Evolutionary conservation across 352 stramenopile species (phyloP), one percentile per base, ranked within the genome.

Genomic region (Phytophthora hibernalis): DNA sequence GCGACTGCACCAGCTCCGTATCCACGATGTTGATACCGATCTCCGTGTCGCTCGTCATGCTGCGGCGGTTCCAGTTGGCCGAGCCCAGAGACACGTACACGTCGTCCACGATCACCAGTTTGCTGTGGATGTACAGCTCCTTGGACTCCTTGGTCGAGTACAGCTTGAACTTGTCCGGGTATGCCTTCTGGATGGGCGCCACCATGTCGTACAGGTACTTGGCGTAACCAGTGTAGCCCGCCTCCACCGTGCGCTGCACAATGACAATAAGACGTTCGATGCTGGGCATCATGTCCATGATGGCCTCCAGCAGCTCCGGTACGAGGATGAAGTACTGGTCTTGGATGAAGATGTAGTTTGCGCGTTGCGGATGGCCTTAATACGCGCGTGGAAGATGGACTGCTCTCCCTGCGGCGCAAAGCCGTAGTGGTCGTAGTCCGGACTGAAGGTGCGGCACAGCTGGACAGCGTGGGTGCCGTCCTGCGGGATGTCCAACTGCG

Each of bases 31-130:
- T 80, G 26, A 80, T 66, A n/a, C 67, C 80, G 35, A 92, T 85
- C 61, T 92, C 82, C 43, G 77, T 77, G 68, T 91, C 83, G 33
- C 69, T 85, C 38, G 81, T 89, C 65, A 92, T 88, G 52, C 85
- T 96, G 31, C 93, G 87, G 50, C 96, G 87, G 65, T 98, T 98
- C 72, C 96, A 97, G 75, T 98, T 98, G 52, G 89, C 81, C 35
- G 87, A 97, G 11, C 92, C 90, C 50, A 98, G 83, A 0, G 93
- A 89, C 38, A 87, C 70, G 44, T 91, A 89, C 47, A 91, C 82
- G 57, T 98, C 92, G 67, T 98, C 93, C 22, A 92, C 57, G 47
- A 95, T 68, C 43, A 96, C 54, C 21, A 93, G 50, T 43, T 95
- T 95, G 40, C 74, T 82, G 68, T 97, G 89, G 40, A 95, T 79